Evolutionary conservation across 805 yeast species (phyloP).

Genomic region (Yamadazyma akitaensis): DNA sequence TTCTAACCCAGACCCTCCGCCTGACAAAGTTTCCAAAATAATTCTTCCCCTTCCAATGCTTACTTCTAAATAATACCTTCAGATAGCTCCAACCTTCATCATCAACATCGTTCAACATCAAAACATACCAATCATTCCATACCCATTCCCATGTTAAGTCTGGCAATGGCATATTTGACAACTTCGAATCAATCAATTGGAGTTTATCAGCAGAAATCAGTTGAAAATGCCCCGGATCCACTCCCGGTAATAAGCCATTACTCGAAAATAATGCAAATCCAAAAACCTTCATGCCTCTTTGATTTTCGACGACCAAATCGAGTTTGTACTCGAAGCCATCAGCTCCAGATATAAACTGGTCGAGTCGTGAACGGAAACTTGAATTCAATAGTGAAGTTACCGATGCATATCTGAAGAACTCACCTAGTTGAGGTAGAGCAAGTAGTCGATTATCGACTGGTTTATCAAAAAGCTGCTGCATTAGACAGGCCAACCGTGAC

Average conservation of each 20-base stretch:
- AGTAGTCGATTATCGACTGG: constrained; percentile 3
- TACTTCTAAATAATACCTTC: constrained; percentile 45
- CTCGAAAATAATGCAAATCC: constrained; percentile 50
- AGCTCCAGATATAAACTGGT: constrained; percentile 1
- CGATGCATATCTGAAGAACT: constrained; percentile 6
- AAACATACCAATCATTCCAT: constrained; percentile 71
- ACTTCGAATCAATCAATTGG: constrained; percentile 22
- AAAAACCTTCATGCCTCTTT: constrained; percentile 50
- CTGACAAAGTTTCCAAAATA: constrained; percentile 61
- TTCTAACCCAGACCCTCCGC: constrained; percentile 60
- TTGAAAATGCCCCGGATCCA: constrained; percentile 52
- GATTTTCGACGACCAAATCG: constrained; percentile 51
- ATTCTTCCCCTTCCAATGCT: constrained; percentile 62
- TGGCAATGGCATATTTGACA: constrained; percentile 46
- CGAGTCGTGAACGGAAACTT: constrained; percentile 4
- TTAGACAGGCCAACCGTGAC: neutral
- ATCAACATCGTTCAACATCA: constrained; percentile 69
- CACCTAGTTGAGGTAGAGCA: constrained; percentile 12
- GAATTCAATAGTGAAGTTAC: constrained; percentile 5
- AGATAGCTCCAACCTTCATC: constrained; percentile 85
- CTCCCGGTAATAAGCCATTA: constrained; percentile 43
- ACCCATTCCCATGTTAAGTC: constrained; percentile 63
- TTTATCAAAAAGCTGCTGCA: constrained; percentile 11
- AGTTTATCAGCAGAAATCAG: constrained; percentile 40
- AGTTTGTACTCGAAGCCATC: constrained; percentile 14